Evolutionary conservation across 2,329 filamentous ascomycete species (phyloP).

Genomic region (Tothia fuscella): DNA sequence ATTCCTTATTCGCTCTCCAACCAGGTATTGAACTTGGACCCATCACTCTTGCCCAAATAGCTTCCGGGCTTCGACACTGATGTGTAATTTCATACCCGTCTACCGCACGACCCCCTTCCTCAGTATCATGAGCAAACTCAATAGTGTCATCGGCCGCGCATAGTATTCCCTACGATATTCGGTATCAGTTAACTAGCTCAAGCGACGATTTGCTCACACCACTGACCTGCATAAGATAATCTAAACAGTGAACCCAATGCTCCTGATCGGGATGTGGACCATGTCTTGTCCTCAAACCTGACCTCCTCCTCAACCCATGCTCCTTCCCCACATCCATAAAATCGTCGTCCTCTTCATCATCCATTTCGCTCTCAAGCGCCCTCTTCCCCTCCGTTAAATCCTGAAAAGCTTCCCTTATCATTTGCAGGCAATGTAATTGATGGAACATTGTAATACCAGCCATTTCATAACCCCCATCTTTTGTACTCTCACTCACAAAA

Average conservation of each 20-base stretch:
- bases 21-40: background rate
- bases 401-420: slow-evolving; percentile 5
- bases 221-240: slow-evolving; percentile 6
- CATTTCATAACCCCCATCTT: background rate
- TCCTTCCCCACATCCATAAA: background rate
- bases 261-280: background rate
- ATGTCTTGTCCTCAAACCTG: background rate
- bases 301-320: no score
- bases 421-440: slow-evolving; percentile 4
- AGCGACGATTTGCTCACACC: background rate
- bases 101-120: background rate
- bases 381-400: background rate
- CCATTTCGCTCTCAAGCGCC: background rate
- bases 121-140: slow-evolving; percentile 1
- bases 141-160: slow-evolving; percentile 2
- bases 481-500: background rate
- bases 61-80: slow-evolving; percentile 3
- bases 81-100: slow-evolving; percentile 4
- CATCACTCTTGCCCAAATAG: slow-evolving; percentile 4
- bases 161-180: background rate
- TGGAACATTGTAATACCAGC: slow-evolving; percentile 6
- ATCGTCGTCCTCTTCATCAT: background rate
- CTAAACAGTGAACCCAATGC: slow-evolving; percentile 4
- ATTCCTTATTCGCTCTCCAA: slow-evolving; percentile 5
- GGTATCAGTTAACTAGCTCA: no score